A percentile compares a stretch with the other conserved stretches of the same genome.
phyloP scores from a whole-genome alignment of 768 basidiomycete genomes.

The Serendipita vermifera region DNA sequence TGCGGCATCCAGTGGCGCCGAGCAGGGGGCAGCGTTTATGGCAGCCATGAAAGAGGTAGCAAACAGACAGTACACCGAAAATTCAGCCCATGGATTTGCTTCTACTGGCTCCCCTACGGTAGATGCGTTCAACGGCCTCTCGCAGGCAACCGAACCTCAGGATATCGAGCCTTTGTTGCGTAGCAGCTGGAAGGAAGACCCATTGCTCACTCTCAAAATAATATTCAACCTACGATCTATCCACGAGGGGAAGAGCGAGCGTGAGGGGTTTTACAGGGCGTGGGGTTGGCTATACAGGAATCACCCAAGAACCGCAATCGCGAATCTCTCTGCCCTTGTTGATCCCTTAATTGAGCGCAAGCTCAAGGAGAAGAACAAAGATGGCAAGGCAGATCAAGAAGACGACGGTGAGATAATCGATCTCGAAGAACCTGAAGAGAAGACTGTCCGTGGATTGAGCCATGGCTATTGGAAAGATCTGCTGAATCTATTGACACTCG shows the following conservation, averaged over 20 bases:
- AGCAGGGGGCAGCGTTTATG: slow-evolving; percentile 39
- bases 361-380: slow-evolving; percentile 18
- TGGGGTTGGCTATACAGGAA: slow-evolving; percentile 58
- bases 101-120: slow-evolving; percentile 41
- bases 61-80: slow-evolving; percentile 37
- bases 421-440: slow-evolving; percentile 15
- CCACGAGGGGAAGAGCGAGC: slow-evolving; percentile 53
- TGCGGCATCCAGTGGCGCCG: slow-evolving; percentile 1
- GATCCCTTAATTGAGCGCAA: slow-evolving; percentile 35
- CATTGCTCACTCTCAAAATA: slow-evolving; percentile 43
- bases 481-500: slow-evolving; percentile 52
- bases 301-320: slow-evolving; percentile 56
- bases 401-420: slow-evolving; percentile 8
- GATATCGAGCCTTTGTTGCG: slow-evolving; percentile 28
- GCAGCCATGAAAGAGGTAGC: slow-evolving; percentile 34
- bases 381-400: slow-evolving; percentile 10
- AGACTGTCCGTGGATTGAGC: slow-evolving; percentile 16
- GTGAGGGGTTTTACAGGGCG: slow-evolving; percentile 43
- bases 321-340: slow-evolving; percentile 43
- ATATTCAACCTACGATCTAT: slow-evolving; percentile 61
- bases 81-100: slow-evolving; percentile 36
- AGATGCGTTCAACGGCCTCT: slow-evolving; percentile 43
- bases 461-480: slow-evolving; percentile 73
- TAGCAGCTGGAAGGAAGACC: slow-evolving; percentile 46
- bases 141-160: slow-evolving; percentile 16